Evolutionary conservation across 306 rosid species (phyloP), one percentile per base, ranked within the genome.

Genomic region (Mimosa pudica): DNA sequence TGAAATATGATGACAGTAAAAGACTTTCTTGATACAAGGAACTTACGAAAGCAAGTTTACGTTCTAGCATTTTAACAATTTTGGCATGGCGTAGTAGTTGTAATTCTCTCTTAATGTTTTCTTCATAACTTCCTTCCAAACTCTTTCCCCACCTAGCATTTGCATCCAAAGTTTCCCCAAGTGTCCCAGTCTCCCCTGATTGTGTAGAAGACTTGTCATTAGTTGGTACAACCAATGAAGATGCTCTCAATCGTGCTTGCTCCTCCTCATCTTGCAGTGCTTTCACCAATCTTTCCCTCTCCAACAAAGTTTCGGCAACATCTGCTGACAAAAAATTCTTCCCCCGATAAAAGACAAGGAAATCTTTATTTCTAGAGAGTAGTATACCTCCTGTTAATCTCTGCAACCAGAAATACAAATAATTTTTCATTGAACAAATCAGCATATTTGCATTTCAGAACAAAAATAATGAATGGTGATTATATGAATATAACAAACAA

Each of bases 81-180:
- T 79, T 70, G 69, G 92, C 82, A 48, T 93, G 99, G 75, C 93
- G 87, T 47, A 62, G 74, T 30, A 74, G 80, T 74, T 90, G 96
- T 38, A 90, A 88, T 88, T 93, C 91, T 76, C 72, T 86, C 91
- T 86, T 88, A 71, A 93, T 79, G 63, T 89, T 87, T 82, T 88
- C 65, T 88, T 93, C 76, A 73, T 91, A 94, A 61, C 44, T 44
- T 71, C 84, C 82, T 70, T 90, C 94, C 85, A 93, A 77, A 20
- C 79, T 86, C 87, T 79, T 93, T 58, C 98, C 98, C 99, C 99
- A 95, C 81, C 89, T 95, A 65, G 96, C 98, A 89, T 92, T 85
- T 66, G 99, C 99, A 81, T 90, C 89, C 83, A 92, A 81, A 63
- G 97, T 95, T 88, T 95, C 99, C 80, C 83, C 93, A 55, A 57